Conservation (phyloP, 2,329 filamentous ascomycete genomes). For the Penicillium sp. region DNA sequence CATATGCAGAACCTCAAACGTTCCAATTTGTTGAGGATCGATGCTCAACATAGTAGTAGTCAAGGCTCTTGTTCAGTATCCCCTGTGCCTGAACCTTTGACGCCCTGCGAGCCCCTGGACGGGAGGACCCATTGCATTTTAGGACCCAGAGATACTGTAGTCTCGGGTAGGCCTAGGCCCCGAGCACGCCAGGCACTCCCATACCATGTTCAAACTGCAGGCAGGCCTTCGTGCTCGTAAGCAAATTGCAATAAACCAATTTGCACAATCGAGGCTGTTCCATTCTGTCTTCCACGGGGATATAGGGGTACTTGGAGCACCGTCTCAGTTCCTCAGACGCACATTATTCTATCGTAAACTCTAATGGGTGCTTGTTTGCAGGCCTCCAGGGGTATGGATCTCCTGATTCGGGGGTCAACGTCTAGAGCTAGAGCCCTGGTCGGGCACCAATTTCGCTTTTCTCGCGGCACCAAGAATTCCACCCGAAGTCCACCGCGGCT, state of each 20-base stretch:
- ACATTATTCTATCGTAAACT: constrained; percentile 13
- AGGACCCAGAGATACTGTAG: constrained; percentile 2
- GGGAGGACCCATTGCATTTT: constrained; percentile 1
- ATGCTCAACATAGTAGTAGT: neutral
- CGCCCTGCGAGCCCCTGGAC: neutral
- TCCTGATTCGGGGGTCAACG: constrained; percentile 5
- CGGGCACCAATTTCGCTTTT: neutral
- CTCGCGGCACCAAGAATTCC: neutral
- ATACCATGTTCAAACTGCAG: neutral
- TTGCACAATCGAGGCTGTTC: neutral
- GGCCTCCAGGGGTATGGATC: constrained; percentile 6
- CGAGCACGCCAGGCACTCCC: too few relatives aligned
- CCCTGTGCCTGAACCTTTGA: neutral
- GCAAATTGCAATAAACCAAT: too few relatives aligned
- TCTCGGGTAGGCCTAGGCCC: constrained; percentile 8
- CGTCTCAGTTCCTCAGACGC: neutral
- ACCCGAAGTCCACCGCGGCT: too few relatives aligned
- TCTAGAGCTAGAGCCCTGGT: constrained; percentile 1
- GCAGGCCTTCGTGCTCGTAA: too few relatives aligned
- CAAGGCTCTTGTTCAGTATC: neutral
- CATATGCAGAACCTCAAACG: too few relatives aligned
- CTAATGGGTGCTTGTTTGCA: constrained; percentile 12
- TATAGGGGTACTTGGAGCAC: neutral
- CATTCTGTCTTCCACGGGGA: neutral
- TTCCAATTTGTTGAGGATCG: neutral